Evolutionary conservation across 1,284 basidiomycete species (phyloP), one percentile per base, ranked within the genome.

Genomic region (Pseudozyma sp.): DNA sequence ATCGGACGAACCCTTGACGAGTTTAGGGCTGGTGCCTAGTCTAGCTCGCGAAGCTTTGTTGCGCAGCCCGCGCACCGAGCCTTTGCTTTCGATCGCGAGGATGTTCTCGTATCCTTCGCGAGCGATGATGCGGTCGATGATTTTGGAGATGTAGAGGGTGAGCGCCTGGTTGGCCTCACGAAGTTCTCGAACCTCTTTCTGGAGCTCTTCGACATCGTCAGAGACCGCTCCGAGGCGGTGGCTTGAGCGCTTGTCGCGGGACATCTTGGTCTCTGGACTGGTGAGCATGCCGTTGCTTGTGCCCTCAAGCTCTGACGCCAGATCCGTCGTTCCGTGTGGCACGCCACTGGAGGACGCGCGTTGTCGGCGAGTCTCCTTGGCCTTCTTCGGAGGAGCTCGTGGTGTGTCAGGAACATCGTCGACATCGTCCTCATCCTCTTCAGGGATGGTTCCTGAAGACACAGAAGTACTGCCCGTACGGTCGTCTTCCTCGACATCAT

Each of bases 101-200:
- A 97, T 91, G 79, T 95, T 92, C 85, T 97, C 95, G 86, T 94
- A 96, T 35, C 94, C 95, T 85, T 95, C 94, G 83, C 93, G 91
- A 3, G 93, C 90, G 70, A 96, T 94, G 84, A 97, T 96, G 58
- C 94, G 90, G 87, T 97, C 94, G 79, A 97, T 92, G 80, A 97
- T 97, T 88, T 97, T 97, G 59, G 93, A 94, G 18, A 95, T 94
- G 84, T 97, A 97, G 21, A 97, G 87, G 16, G 93, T 93, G 12
- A 97, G 87, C 0, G 94, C 94, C 85, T 95, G 95, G 88, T 97
- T 97, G 50, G 93, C 93, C 84, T 97, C 95, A 84, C 92, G 93
- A 83, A 97, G 89, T 44, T 90, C 91, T 86, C 95, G 95, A 81
- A 96, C 90, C 86, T 97, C 95, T 94, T 87, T 62, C 51, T 79